Evolutionary conservation across 148 eudicot species (phyloP).

Genomic region (Rhododendron molle): DNA sequence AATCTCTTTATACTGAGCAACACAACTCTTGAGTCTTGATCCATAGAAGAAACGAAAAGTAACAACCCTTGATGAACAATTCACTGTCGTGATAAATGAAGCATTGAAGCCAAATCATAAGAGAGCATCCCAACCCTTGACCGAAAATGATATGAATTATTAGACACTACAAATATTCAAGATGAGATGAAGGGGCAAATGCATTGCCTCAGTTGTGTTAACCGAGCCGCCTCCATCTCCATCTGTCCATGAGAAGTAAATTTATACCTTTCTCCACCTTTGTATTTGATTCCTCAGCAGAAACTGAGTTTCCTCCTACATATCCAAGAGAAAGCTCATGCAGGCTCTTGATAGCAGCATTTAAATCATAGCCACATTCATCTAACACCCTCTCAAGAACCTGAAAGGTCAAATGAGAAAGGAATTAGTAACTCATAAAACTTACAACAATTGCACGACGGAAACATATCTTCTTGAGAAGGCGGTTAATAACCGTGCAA

Average conservation of each 20-base stretch:
- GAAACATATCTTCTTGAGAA: background rate
- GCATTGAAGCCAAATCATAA: background rate
- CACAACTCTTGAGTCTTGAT: background rate
- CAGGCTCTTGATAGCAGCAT: conserved; percentile 65
- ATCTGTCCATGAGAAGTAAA: background rate
- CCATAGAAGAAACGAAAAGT: background rate
- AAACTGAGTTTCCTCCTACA: conserved; percentile 23
- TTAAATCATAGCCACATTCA: conserved; percentile 65
- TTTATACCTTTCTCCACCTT: conserved; percentile 43
- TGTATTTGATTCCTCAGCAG: conserved; percentile 30
- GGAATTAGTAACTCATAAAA: conserved; percentile 1
- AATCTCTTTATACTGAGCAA: background rate
- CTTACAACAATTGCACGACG: background rate
- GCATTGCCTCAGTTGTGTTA: background rate
- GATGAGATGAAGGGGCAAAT: background rate
- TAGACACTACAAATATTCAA: background rate
- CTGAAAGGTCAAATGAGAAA: conserved; percentile 26
- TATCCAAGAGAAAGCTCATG: conserved; percentile 50
- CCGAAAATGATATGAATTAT: background rate
- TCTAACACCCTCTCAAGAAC: conserved; percentile 56
- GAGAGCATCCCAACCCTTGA: background rate
- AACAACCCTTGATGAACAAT: background rate
- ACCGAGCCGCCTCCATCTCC: background rate
- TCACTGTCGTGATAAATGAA: background rate
- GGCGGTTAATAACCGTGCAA: background rate